Evolutionary conservation across 2,329 filamentous ascomycete genomes (phyloP), one percentile per base, ranked within the genome.

Genomic region (Colletotrichum sp.): DNA sequence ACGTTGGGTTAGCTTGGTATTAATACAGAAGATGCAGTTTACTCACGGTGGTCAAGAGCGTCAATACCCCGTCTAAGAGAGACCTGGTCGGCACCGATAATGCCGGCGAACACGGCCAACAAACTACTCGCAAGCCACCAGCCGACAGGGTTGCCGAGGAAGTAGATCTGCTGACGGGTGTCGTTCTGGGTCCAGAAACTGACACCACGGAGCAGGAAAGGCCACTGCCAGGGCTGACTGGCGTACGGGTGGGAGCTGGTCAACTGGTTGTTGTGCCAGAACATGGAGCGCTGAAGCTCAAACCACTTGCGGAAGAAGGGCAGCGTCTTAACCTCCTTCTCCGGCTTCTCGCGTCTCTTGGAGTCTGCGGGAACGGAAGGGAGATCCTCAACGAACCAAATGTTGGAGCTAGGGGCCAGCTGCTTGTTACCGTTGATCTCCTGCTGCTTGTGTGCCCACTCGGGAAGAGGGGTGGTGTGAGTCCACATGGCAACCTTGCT

Each of bases 371-470:
- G 88, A 63, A 99, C 87, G 12, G 94, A 96, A n/a, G 95, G 92
- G 69, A 99, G 95, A 78, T 98, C 95, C 81, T 99, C 97, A 16
- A 96, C 94, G 80, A 94, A 94, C 97, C 97, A 99, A 77, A 98
- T 90, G 84, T 99, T 99, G 84, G 95, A 98, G 83, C 94, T 93
- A 78, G 96, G 95, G 32, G 93, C 89, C 70, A 98, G 88, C 83
- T 98, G 98, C 91, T 99, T 99, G 90, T 99, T 99, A 76, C 97
- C 97, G 85, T 99, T 99, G 89, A 99, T 98, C 85, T 99, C 97
- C 82, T 98, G 96, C 86, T 99, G 97, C 85, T 98, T 97, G 88
- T 95, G 96, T 30, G 91, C 97, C 97, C 97, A 99, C 6, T 99
- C 97, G 6, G 97, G 97, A n/a, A 99, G 92, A 66, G 97, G 95